These are phyloP conservation scores for Fragaria nilgerrensis DNA, from an alignment of 306 rosid species.

Conservation along the genomic window DNA sequence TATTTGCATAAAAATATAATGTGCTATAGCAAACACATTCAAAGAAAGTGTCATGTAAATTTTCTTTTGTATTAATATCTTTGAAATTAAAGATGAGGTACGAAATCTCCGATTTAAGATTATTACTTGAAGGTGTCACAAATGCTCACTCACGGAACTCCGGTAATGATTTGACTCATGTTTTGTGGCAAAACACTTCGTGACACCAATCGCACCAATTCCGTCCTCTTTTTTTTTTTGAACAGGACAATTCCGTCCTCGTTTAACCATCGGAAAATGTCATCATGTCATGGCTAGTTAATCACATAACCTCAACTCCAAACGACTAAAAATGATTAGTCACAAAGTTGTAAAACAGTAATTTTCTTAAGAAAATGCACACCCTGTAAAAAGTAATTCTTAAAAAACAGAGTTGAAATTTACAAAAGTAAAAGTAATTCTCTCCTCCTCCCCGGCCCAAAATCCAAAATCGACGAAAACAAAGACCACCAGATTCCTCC, in stretches of 20 bases:
- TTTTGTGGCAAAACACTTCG: too few species aligned
- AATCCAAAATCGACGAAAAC: neutral
- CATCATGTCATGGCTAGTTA: neutral
- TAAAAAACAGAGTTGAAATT: neutral
- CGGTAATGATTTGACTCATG: neutral
- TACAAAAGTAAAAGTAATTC: neutral
- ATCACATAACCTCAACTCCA: neutral
- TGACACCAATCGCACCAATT: neutral
- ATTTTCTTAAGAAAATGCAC: neutral
- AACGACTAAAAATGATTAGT: too few species aligned
- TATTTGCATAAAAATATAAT: too few species aligned
- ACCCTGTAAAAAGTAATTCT: neutral
- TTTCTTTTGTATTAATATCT: neutral
- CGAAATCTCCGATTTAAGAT: neutral
- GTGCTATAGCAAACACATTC: neutral
- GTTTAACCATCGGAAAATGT: neutral
- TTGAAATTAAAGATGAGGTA: neutral
- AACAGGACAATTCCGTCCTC: too few species aligned
- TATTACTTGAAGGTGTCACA: neutral
- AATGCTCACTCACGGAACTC: neutral
- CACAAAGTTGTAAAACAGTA: neutral
- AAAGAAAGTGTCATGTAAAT: too few species aligned
- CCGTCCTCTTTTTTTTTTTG: too few species aligned
- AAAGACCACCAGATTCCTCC: neutral
- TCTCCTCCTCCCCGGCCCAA: neutral